Conservation (phyloP, 129 eudicot genomes). For the Flaveria sonorensis region DNA sequence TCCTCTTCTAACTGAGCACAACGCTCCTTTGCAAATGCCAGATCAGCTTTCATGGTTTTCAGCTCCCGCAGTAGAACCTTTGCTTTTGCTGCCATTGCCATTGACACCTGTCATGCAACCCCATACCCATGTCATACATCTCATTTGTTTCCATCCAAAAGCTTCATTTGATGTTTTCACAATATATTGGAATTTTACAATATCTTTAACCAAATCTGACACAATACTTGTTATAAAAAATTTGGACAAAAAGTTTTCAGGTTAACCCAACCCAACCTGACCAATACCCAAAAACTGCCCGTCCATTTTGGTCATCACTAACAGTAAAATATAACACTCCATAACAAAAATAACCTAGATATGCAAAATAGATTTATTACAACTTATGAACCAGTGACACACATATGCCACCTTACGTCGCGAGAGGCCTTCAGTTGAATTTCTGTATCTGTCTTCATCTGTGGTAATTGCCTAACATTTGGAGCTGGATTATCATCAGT, state of each 20-base stretch:
- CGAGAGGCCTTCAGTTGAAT: conserved; percentile 95
- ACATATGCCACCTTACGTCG: conserved; percentile 86
- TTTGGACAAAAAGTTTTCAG: neutral
- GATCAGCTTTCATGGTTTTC: conserved; percentile 80
- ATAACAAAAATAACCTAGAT: neutral
- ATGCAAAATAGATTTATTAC: conserved; percentile 8
- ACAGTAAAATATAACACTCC: neutral
- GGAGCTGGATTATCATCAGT: conserved; percentile 41
- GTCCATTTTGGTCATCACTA: neutral
- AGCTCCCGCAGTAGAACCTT: conserved; percentile 83
- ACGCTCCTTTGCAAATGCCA: conserved; percentile 91
- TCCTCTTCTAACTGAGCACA: conserved; percentile 86
- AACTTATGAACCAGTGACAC: conserved; percentile 38
- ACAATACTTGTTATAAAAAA: neutral
- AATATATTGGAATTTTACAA: neutral
- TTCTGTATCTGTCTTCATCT: conserved; percentile 52
- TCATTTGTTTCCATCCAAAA: conserved; percentile 19
- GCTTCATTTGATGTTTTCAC: neutral
- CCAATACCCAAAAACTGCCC: neutral
- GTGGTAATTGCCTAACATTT: conserved; percentile 36
- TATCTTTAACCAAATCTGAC: neutral
- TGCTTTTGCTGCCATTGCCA: conserved; percentile 97
- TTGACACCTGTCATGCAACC: conserved; percentile 62
- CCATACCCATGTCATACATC: conserved; percentile 34
- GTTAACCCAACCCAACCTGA: conserved; percentile 1